These are phyloP conservation scores for Clavispora santaluciae DNA, from an alignment of 805 yeast genomes.

Conservation along the genomic window DNA sequence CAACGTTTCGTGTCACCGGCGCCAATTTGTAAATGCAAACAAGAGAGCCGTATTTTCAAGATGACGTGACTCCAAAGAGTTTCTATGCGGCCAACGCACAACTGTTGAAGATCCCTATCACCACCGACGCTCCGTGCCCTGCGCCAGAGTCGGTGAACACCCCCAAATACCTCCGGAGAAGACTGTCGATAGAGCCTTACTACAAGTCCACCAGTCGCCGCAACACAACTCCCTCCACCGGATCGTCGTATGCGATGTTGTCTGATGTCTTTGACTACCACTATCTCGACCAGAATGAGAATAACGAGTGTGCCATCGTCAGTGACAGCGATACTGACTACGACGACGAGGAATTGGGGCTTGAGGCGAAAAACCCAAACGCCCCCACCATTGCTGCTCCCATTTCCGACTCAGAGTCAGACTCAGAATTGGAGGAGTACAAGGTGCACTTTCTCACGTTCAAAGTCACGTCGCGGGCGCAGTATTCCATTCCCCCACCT, in stretches of 20 bases:
- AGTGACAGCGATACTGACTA: slow-evolving; percentile 16
- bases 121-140: slow-evolving; percentile 6
- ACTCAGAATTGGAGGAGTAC: slow-evolving; percentile 14
- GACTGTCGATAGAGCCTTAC: slow-evolving; percentile 16
- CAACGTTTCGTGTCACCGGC: not conserved
- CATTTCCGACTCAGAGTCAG: slow-evolving; percentile 5
- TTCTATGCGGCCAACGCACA: slow-evolving; percentile 4
- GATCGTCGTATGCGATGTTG: slow-evolving; percentile 12
- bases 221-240: slow-evolving; percentile 5
- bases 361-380: no score
- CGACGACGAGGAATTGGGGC: slow-evolving; percentile 8
- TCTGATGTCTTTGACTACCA: slow-evolving; percentile 16
- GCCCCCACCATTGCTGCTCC: no score
- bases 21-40: slow-evolving; percentile 7
- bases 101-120: slow-evolving; percentile 7
- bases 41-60: slow-evolving; percentile 14
- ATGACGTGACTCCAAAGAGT: slow-evolving; percentile 9
- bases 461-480: slow-evolving; percentile 13
- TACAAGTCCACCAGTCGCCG: slow-evolving; percentile 5
- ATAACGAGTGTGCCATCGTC: slow-evolving; percentile 10
- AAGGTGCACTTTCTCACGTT: slow-evolving; percentile 15
- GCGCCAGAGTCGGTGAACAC: not conserved
- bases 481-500: slow-evolving; percentile 11
- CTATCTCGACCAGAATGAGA: slow-evolving; percentile 4
- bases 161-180: slow-evolving; percentile 6